phyloP scores from a whole-genome alignment of 805 yeast species.

The Scheffersomyces coipomensis region DNA sequence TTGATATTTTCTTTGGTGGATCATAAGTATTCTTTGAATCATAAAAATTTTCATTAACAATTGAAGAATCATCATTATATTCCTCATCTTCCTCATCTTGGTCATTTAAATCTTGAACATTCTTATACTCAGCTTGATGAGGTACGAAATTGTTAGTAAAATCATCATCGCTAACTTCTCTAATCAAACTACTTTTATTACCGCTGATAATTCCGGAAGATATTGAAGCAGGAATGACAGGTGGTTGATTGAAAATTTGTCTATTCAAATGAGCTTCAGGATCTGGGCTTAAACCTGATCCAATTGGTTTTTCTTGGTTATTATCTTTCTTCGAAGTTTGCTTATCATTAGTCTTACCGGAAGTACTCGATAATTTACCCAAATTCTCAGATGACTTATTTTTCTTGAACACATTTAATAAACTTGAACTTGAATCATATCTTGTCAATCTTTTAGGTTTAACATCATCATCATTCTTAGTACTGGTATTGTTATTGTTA shows the following conservation, averaged over 20 bases:
- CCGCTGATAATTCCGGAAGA: background rate
- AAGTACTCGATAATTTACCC: conserved; percentile 1
- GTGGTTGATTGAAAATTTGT: conserved; percentile 1
- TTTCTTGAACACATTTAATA: conserved; percentile 19
- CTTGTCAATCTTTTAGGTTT: background rate
- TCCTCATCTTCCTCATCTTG: conserved; percentile 11
- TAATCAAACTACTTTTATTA: conserved; percentile 17
- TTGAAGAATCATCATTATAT: conserved; percentile 6
- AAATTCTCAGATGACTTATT: conserved; percentile 18
- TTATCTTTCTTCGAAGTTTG: conserved; percentile 1
- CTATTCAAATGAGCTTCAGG: conserved; percentile 7
- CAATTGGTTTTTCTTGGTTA: conserved; percentile 1
- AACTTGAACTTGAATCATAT: background rate
- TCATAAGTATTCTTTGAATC: conserved; percentile 18
- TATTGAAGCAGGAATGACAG: background rate
- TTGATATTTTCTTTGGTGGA: conserved; percentile 22
- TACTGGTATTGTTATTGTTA: background rate
- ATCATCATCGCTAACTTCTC: conserved; percentile 27
- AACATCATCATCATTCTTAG: background rate
- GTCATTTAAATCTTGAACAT: background rate
- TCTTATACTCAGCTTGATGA: background rate
- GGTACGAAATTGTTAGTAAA: conserved; percentile 2
- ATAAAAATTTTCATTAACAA: conserved; percentile 7
- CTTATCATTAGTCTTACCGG: background rate
- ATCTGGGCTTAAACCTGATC: conserved; percentile 7